Evolutionary conservation across 805 yeast species (phyloP).

Genomic region (Debaryomyces tyrocola): DNA sequence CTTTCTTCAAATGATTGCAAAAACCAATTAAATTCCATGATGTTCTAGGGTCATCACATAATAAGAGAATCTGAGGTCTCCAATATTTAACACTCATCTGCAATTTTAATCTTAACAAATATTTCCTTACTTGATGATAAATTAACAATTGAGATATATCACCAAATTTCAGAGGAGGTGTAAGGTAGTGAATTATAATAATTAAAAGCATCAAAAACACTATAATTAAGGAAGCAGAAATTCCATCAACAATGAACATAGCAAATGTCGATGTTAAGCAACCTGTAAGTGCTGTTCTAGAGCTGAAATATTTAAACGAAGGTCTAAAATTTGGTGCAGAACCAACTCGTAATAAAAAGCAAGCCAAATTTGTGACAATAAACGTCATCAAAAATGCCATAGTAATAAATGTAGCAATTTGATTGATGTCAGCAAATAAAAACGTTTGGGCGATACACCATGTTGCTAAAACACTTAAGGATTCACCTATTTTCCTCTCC

Average conservation of each 20-base stretch:
- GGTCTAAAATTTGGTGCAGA: slow-evolving; percentile 99
- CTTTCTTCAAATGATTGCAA: slow-evolving; percentile 93
- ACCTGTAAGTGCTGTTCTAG: slow-evolving; percentile 80
- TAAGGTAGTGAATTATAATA: slow-evolving; percentile 77
- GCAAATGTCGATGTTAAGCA: slow-evolving; percentile 69
- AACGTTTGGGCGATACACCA: slow-evolving; percentile 85
- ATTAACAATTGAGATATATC: slow-evolving; percentile 95
- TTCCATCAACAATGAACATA: slow-evolving; percentile 93
- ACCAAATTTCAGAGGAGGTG: slow-evolving; percentile 98
- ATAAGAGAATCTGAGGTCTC: slow-evolving; percentile 90
- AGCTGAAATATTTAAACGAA: slow-evolving; percentile 82
- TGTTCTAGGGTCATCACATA: slow-evolving; percentile 90
- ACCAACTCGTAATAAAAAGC: slow-evolving; percentile 81
- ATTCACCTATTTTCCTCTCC: slow-evolving; percentile 53
- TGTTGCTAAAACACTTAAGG: slow-evolving; percentile 66
- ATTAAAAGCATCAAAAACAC: slow-evolving; percentile 65
- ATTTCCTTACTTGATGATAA: slow-evolving; percentile 95
- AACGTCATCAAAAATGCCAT: slow-evolving; percentile 98
- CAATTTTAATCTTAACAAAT: slow-evolving; percentile 74
- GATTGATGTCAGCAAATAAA: slow-evolving; percentile 85
- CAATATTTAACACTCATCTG: slow-evolving; percentile 93
- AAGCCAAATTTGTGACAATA: slow-evolving; percentile 90
- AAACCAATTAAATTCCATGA: slow-evolving; percentile 90
- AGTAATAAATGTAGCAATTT: slow-evolving; percentile 91
- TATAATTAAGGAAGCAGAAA: slow-evolving; percentile 78